Base-by-base conservation (phyloP, 169 alveolate genomes). In the Plasmodium gallinaceum region DNA sequence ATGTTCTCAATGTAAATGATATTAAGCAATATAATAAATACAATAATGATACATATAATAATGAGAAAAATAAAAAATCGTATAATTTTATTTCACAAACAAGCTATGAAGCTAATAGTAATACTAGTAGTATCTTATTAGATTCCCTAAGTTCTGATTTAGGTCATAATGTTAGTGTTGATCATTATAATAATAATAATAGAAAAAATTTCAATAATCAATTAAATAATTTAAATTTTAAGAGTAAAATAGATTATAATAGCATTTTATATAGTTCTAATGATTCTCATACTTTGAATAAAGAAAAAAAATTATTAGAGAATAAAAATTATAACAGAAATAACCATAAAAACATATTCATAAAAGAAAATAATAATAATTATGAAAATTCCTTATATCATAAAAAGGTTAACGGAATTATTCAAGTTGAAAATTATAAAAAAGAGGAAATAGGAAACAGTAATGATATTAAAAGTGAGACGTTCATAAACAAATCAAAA, bases 11-110 rank as follows among this genome's bases (percentile, higher is more conserved):
- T 32, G 39, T 4, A 32, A 32, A 32, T 32, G 39, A 32, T 32
- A 32, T 32, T 54, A 16, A 22, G 0, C 32, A 54, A 54, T 54
- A 54, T 16, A 54, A 54, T 9, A n/a, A 71, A 57, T 37, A 18
- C 68, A 12, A 54, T 16, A 10, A 57, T 24, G 10, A 57, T 14
- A 12, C 32, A 14, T 3, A 8, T 73, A 45, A 18, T 6, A 57
- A n/a, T 32, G 42, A 20, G 48, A 22, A 43, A 73, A n/a, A 54
- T 8, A n/a, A 54, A 54, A 80, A 60, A 42, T 32, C 7, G 7
- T 68, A 57, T 48, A 80, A 80, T 80, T 80, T 80, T 32, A 80
- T 80, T 80, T 80, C 90, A n/a, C 90, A 80, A 80, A 80, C 90
- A 7, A 80, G 90, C 39, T 80, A 80, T 61, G 90, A 80, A 45